phyloP scores from a whole-genome alignment of 192 early-diverging fungal genomes.

The Geranomyces variabilis region DNA sequence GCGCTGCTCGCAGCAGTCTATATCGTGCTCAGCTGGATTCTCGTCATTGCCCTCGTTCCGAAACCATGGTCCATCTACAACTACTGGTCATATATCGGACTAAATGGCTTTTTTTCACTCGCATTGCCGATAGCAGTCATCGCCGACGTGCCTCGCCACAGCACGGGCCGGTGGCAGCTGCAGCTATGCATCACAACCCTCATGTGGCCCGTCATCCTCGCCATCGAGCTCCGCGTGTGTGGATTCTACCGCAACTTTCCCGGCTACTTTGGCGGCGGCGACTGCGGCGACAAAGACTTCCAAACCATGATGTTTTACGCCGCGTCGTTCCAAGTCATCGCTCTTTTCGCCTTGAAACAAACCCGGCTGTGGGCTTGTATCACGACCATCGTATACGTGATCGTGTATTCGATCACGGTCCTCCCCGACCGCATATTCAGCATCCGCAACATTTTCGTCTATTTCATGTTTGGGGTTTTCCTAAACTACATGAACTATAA shows the following conservation, averaged over 20 bases:
- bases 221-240: constrained; percentile 26
- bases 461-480: constrained; percentile 17
- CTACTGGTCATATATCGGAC: constrained; percentile 14
- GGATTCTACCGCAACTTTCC: background rate
- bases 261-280: constrained; percentile 20
- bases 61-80: constrained; percentile 25
- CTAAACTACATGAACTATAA: constrained; percentile 27
- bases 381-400: background rate
- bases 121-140: constrained; percentile 16
- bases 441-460: constrained; percentile 16
- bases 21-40: constrained; percentile 22
- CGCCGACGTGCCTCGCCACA: constrained; percentile 19
- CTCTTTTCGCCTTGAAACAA: constrained; percentile 27
- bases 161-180: constrained; percentile 16
- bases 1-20: constrained; percentile 25
- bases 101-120: background rate
- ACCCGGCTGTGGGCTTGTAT: constrained; percentile 11
- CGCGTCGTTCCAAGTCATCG: constrained; percentile 9
- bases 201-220: constrained; percentile 23
- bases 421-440: constrained; percentile 6
- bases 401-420: background rate
- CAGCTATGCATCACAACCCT: constrained; percentile 7
- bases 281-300: constrained; percentile 30
- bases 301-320: constrained; percentile 27
- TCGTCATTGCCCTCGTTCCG: constrained; percentile 9